phyloP scores from a whole-genome alignment of 768 basidiomycete species.

The Sarcodon aspratus region DNA sequence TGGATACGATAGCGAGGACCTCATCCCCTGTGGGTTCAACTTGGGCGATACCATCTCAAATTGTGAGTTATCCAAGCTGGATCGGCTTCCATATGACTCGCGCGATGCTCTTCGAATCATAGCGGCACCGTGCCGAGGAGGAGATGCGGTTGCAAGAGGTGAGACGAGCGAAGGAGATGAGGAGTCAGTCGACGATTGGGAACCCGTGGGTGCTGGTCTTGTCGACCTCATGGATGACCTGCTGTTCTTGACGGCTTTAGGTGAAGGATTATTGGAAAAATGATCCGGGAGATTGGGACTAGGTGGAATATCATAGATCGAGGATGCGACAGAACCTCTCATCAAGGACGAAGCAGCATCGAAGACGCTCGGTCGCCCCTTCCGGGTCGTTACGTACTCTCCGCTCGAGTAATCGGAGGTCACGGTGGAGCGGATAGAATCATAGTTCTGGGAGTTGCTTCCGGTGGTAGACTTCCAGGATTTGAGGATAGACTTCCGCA shows the following conservation, averaged over 20 bases:
- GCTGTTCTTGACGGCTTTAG: not conserved
- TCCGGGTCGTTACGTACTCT: conserved; percentile 26
- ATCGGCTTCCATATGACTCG: conserved; percentile 32
- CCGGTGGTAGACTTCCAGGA: conserved; percentile 41
- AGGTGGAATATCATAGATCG: conserved; percentile 41
- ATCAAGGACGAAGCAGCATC: conserved; percentile 25
- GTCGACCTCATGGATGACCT: not conserved
- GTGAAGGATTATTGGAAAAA: conserved; percentile 5
- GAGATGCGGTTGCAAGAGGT: conserved; percentile 8
- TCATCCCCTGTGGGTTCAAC: conserved; percentile 16
- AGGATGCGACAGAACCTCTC: conserved; percentile 19
- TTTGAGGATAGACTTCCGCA: conserved; percentile 66
- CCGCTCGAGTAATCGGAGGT: conserved; percentile 13
- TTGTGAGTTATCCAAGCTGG: conserved; percentile 52
- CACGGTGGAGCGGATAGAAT: conserved; percentile 10
- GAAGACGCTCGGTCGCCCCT: conserved; percentile 34
- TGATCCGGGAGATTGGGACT: conserved; percentile 48
- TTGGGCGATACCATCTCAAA: conserved; percentile 51
- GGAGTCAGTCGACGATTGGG: conserved; percentile 6
- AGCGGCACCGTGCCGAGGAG: conserved; percentile 22
- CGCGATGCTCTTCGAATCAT: conserved; percentile 23
- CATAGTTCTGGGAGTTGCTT: conserved; percentile 8
- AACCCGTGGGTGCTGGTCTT: not conserved
- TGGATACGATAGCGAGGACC: conserved; percentile 38
- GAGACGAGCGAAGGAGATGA: conserved; percentile 9